Base-by-base conservation (phyloP, 371 early-diverging fungal species). In the Scutellospora calospora region DNA sequence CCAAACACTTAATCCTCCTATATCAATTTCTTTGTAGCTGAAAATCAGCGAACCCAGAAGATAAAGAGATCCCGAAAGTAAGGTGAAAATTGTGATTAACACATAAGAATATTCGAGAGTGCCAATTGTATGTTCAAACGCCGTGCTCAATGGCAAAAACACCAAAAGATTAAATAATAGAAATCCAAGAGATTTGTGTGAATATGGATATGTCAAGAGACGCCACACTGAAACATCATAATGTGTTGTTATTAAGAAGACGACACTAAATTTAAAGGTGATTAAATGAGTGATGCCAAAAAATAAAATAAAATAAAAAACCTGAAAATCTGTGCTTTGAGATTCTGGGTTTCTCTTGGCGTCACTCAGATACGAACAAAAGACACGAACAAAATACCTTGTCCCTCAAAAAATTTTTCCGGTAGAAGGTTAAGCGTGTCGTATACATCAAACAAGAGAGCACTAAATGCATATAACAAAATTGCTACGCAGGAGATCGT, bases 41-140 rank as follows among this genome's bases (percentile, higher is more conserved):
- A 79, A 69, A 35, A 79, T 52, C 12, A 71, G 27, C 5, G 68
- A 69, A 9, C 68, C 38, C 27, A 71, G 11, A 20, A 79, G 29
- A 27, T 79, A 79, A 25, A 79, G 22, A 14, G 80, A 49, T 29
- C 80, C 80, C 6, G 80, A 69, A 18, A 79, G 49, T 66, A 79
- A 20, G 12, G 80, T 79, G 38, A 79, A 79, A 16, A 79, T 35
- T 3, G 68, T 79, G n/a, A 79, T 69, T n/a, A 79, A 55, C 31
- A 69, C 54, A 79, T 79, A 79, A 31, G 33, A 71, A 45, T 69
- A 79, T 38, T 79, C 80, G n/a, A 79, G 16, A 29, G 80, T 79
- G 0, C 80, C 80, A 69, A 79, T 51, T 16, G 69, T 79, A 69
- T 79, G 80, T 69, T 79, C 80, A 38, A 79, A 69, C 1, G 71